Evolutionary conservation across 208 protist species (phyloP).

Genomic region (Crithidia fasciculata): DNA sequence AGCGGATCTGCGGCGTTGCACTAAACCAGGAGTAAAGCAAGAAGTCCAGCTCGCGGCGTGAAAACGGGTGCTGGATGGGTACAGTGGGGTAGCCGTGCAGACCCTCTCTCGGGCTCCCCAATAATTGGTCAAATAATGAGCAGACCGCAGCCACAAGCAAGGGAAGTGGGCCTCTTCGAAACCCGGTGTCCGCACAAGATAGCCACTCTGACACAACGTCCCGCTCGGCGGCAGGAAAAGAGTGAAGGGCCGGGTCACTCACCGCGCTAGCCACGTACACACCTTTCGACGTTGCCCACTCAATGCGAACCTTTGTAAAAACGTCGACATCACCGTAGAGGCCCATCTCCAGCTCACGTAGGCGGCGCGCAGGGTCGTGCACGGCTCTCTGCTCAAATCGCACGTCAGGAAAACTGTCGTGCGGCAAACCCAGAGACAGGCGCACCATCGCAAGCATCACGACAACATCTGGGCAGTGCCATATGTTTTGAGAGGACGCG

Average conservation of each 20-base stretch:
- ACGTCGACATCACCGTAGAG: constrained; percentile 59
- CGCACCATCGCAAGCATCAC: constrained; percentile 62
- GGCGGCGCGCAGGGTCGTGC: constrained; percentile 51
- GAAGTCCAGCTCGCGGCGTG: constrained; percentile 50
- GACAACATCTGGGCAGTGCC: constrained; percentile 47
- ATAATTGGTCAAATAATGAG: constrained; percentile 26
- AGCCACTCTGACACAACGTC: not conserved
- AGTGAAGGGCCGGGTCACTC: constrained; percentile 32
- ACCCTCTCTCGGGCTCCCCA: not conserved
- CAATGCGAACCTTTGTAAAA: constrained; percentile 44
- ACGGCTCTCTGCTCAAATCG: constrained; percentile 60
- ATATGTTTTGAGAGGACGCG: constrained; percentile 11
- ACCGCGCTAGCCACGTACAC: constrained; percentile 26
- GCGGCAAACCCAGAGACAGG: constrained; percentile 31
- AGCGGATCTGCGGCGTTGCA: constrained; percentile 57
- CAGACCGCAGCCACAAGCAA: constrained; percentile 27
- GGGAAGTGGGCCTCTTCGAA: constrained; percentile 20
- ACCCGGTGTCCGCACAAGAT: constrained; percentile 21
- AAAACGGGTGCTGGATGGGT: not conserved
- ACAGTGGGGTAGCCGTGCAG: constrained; percentile 12
- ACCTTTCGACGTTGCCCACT: constrained; percentile 39
- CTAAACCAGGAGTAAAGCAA: constrained; percentile 73
- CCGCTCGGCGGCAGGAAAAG: not conserved
- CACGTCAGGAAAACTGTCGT: constrained; percentile 49
- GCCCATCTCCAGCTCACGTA: constrained; percentile 41